phyloP scores from a whole-genome alignment of 331 rosid species.

The Telfairia occidentalis region DNA sequence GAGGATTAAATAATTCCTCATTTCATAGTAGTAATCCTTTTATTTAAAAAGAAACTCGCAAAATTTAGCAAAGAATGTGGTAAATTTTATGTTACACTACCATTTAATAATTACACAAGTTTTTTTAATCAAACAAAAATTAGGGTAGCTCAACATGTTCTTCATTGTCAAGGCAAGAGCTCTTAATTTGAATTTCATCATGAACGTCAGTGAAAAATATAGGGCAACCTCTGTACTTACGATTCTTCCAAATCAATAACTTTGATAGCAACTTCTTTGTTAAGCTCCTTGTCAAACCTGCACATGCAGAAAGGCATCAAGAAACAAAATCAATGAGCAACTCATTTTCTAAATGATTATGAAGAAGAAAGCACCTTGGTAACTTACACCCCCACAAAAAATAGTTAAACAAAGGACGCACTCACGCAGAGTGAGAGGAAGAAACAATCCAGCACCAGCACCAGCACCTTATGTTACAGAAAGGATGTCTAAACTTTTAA shows the following conservation, averaged over 20 bases:
- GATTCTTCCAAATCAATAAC: slow-evolving; percentile 96
- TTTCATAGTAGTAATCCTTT: neutral
- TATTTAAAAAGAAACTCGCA: neutral
- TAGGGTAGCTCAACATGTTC: neutral
- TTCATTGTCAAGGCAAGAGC: neutral
- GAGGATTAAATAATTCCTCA: neutral
- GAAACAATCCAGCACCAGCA: neutral
- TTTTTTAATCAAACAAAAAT: neutral
- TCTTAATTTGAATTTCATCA: neutral
- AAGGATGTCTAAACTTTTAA: neutral
- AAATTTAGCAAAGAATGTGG: neutral
- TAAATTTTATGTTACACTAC: neutral
- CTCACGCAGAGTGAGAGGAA: neutral
- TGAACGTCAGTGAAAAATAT: neutral
- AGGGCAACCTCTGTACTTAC: slow-evolving; percentile 43
- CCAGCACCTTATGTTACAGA: neutral
- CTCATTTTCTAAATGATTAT: slow-evolving; percentile 1
- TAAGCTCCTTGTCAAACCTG: slow-evolving; percentile 91
- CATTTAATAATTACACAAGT: neutral
- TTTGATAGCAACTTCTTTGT: slow-evolving; percentile 87
- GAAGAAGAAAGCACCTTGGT: neutral
- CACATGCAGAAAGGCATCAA: slow-evolving; percentile 21
- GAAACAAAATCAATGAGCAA: slow-evolving; percentile 13
- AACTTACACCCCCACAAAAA: neutral
- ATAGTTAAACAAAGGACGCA: neutral